These are phyloP conservation scores for Limonomyces culmigenus DNA, from an alignment of 1,284 basidiomycete species.

Conservation along the genomic window DNA sequence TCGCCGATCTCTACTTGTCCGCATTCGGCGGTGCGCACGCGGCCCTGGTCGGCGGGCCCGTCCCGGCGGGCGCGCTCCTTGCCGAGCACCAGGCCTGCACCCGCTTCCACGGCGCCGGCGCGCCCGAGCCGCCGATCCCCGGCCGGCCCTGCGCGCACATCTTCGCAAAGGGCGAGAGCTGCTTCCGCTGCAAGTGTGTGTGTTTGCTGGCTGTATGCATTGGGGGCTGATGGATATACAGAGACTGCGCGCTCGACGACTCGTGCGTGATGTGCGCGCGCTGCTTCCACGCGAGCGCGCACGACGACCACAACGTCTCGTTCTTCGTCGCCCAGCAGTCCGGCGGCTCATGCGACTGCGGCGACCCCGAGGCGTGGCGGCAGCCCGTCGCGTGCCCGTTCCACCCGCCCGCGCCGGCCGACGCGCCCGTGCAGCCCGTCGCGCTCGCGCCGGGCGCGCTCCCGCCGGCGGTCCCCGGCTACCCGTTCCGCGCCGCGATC, in stretches of 20 bases:
- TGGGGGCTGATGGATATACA: constrained; percentile 14
- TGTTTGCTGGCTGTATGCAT: not conserved
- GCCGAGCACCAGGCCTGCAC: constrained; percentile 47
- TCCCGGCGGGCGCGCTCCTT: constrained; percentile 42
- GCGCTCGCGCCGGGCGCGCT: constrained; percentile 9
- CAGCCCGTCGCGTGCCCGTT: constrained; percentile 48
- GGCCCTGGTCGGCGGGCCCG: constrained; percentile 46
- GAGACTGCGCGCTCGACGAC: constrained; percentile 80
- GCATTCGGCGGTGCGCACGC: constrained; percentile 64
- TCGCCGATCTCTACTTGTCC: constrained; percentile 62
- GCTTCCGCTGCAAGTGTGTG: constrained; percentile 82
- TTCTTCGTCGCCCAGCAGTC: constrained; percentile 86
- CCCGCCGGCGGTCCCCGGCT: constrained; percentile 37
- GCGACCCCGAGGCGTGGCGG: constrained; percentile 78
- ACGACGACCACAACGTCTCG: constrained; percentile 74
- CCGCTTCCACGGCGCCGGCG: constrained; percentile 35
- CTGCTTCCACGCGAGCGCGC: constrained; percentile 77
- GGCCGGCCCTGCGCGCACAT: constrained; percentile 62
- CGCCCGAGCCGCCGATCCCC: constrained; percentile 36
- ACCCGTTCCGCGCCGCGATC: constrained; percentile 34
- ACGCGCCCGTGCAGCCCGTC: constrained; percentile 2
- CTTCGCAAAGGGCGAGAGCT: constrained; percentile 73
- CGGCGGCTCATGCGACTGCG: constrained; percentile 86
- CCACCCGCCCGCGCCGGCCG: constrained; percentile 28
- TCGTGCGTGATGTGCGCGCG: constrained; percentile 77